Conservation (phyloP, 2,329 filamentous ascomycete species). For the Blastomyces parvus region DNA sequence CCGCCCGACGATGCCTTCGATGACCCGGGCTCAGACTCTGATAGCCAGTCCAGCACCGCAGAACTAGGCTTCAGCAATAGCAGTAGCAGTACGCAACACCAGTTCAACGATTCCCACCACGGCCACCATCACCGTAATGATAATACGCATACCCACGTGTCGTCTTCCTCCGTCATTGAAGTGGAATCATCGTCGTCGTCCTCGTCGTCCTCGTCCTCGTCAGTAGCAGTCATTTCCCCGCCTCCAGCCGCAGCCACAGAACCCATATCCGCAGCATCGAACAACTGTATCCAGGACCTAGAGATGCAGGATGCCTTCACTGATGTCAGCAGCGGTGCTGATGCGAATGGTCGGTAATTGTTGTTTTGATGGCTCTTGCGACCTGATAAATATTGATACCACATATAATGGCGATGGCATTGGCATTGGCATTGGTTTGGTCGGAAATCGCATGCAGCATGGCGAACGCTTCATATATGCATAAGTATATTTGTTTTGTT, state of each 20-base stretch:
- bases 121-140: not conserved
- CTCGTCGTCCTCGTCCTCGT: not conserved
- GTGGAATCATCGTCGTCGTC: not conserved
- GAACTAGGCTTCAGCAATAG: not conserved
- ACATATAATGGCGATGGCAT: not conserved
- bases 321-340: not conserved
- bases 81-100: not conserved
- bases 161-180: not conserved
- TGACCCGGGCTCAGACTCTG: slow-evolving; percentile 3
- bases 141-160: not conserved
- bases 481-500: not conserved
- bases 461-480: not conserved
- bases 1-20: slow-evolving; percentile 58
- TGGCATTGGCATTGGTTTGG: not conserved
- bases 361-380: not conserved
- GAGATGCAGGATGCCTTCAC: slow-evolving; percentile 11
- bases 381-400: not conserved
- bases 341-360: not conserved
- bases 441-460: not conserved
- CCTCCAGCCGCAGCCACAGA: not conserved
- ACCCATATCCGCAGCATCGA: not conserved
- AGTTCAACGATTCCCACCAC: not conserved
- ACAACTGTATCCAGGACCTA: not conserved
- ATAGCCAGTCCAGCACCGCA: slow-evolving; percentile 6
- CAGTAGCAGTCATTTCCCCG: not conserved